Evolutionary conservation across 2,329 filamentous ascomycete genomes (phyloP).

Genomic region (Helicocarpus griseus): DNA sequence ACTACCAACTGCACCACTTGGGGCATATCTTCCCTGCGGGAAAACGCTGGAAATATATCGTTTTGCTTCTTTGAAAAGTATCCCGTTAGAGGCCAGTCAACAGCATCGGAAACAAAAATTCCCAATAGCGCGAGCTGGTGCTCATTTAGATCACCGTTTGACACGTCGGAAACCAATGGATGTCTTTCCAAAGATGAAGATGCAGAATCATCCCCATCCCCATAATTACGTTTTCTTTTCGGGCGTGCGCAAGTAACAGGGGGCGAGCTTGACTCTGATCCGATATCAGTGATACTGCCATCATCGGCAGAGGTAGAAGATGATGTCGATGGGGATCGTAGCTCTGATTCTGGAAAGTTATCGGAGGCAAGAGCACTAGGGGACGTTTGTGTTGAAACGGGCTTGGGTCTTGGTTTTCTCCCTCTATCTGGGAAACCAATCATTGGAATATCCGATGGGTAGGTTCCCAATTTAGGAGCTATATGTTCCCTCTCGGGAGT

Average conservation of each 20-base stretch:
- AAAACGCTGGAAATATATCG: constrained; percentile 23
- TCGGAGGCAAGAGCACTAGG: not conserved
- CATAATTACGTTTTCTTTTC: constrained; percentile 29
- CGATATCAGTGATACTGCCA: constrained; percentile 10
- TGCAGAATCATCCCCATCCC: constrained; percentile 21
- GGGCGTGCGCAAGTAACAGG: constrained; percentile 13
- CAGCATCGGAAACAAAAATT: constrained; percentile 29
- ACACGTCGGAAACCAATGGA: constrained; percentile 14
- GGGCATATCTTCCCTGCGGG: constrained; percentile 26
- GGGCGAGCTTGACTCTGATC: constrained; percentile 16
- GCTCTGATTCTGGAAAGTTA: not conserved
- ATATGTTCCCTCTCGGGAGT: constrained; percentile 8
- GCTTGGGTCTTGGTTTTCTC: constrained; percentile 3
- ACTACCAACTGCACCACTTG: constrained; percentile 32
- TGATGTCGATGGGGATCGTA: constrained; percentile 15
- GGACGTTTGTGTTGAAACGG: not conserved
- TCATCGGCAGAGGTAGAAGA: constrained; percentile 18
- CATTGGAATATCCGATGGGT: constrained; percentile 25
- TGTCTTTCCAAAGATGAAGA: constrained; percentile 22
- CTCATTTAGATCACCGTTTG: constrained; percentile 13
- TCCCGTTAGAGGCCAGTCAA: constrained; percentile 31
- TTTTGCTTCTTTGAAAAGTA: constrained; percentile 29
- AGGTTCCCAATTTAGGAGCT: constrained; percentile 4
- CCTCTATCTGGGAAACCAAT: constrained; percentile 27
- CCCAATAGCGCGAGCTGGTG: constrained; percentile 28